Evolutionary conservation across 371 early-diverging fungal species (phyloP), one percentile per base, ranked within the genome.

Genomic region (Apophysomyces trapeziformis): DNA sequence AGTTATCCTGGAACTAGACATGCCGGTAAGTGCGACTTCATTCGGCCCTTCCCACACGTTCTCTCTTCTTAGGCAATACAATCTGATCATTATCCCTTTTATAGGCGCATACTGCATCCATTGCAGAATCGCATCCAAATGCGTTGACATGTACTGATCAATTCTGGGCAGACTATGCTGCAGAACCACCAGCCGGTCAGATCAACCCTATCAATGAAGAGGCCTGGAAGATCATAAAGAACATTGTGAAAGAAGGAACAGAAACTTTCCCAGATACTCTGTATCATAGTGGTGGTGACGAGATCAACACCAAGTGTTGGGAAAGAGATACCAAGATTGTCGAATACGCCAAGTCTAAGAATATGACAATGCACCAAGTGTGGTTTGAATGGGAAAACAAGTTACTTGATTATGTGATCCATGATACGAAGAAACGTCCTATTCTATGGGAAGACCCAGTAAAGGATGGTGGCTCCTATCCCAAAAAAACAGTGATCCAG

Each of bases 231-330:
- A 75, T 93, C 9, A 75, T 90, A 56, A 82, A 84, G 57, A 81
- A 88, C 44, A 57, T 94, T 18, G 70, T 92, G 65, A 73, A 83
- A 59, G 93, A 92, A 70, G 84, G 83, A 45, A 65, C 87, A 16
- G 56, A 58, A 5, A 67, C 73, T 7, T 94, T 94, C 77, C 78
- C 85, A 2, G 94, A 93, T 71, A 68, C 85, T 9, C 73, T 82
- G 61, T 87, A 89, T 73, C 93, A 94, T 68, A 73, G 86, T 9
- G 92, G 93, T 59, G 90, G 89, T 62, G 94, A 94, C 76, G 94
- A 94, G 69, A 85, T 93, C 65, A 88, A 88, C 50, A 70, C 78
- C 13, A 77, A 81, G 13, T 92, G 92, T 75, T 94, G 87, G 85
- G 79, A 71, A 9, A 26, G 58, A 14, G 64, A 74, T 54, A 11